Evolutionary conservation across 176 grass and related monocot genomes (phyloP), one percentile per base, ranked within the genome.

Genomic region (Zea luxurians): DNA sequence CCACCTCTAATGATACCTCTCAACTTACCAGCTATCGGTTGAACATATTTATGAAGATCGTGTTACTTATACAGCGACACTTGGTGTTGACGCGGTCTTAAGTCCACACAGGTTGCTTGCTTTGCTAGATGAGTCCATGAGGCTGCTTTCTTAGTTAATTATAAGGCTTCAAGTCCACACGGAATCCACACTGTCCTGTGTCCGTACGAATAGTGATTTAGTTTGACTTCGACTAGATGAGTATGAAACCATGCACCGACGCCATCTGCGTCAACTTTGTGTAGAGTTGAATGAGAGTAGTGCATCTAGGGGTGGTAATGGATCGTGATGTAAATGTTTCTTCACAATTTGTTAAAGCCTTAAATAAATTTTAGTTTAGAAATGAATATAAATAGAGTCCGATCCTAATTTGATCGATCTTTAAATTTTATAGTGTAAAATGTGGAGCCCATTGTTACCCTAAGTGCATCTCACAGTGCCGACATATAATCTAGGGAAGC

Each of bases 171-270:
- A 71, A 27, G 27, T 27, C 68, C 27, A 53, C 8, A 17, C 13
- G 15, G 15, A 54, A 17, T 9, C 47, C 34, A n/a, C 16, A 34
- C 4, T 36, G 27, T 50, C 6, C 0, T 20, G n/a, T 20, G 18
- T 20, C 3, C 53, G 48, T 17, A 4, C 53, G 70, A 52, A 54
- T 38, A 37, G 7, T 3, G 37, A 17, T 53, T 54, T 17, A 6
- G 20, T 37, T 72, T 52, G 48, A 72, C 70, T 53, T 52, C 53
- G 27, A 15, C n/a, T n/a, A n/a, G 13, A n/a, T 72, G 70, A 72
- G 75, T 10, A 15, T 38, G 46, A 15, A 66, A 78, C 11, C 62
- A 66, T 11, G 41, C 62, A 15, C 10, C 10, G 20, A 13, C 1
- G 1, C 47, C 11, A 77, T 45, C 11, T 38, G 61, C n/a, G 36